Evolutionary conservation across 768 basidiomycete genomes (phyloP), one percentile per base, ranked within the genome.

Genomic region (Lactarius sanguifluus): DNA sequence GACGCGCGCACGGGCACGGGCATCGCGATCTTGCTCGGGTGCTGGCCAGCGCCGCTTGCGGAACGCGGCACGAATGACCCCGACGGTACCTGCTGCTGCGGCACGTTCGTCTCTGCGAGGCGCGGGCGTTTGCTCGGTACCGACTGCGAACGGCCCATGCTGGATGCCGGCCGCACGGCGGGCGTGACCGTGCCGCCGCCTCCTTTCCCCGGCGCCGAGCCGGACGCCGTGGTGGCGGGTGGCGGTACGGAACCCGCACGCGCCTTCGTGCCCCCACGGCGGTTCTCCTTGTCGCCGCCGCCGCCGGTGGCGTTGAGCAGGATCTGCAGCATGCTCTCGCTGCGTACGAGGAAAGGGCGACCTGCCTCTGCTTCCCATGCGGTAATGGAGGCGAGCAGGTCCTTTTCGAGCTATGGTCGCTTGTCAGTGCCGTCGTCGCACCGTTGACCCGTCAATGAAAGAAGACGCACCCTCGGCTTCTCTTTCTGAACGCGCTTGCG

Each of bases 401-500:
- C 94, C 74, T 89, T 87, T 77, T 98, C 95, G 66, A 98, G 83
- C 96, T 98, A 70, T 15, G 10, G 40, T 12, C 30, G 32, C 25
- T 52, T 20, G 36, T 52, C 47, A 66, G 40, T 16, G 38, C 36
- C 13, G 9, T 41, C 34, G 55, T 41, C 34, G 55, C 50, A 36
- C 20, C 16, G 30, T 43, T 23, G 43, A 12, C n/a, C 12, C 15
- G 23, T 52, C 15, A 15, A 25, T 56, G 41, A 45, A 38, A 47
- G 50, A 28, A 59, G 58, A 78, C 88, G 69, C 74, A 97, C 96
- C 74, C 91, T 85, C 32, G 96, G 96, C 73, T 97, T 98, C 78
- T 96, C 90, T 75, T 92, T 91, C 64, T 82, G 83, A 16, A 99
- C 94, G 34, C 96, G 82, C 76, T 98, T 98, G 62, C 96, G 83